Evolutionary conservation across 129 eudicot species (phyloP), one percentile per base, ranked within the genome.

Genomic region (Mikania micrantha): DNA sequence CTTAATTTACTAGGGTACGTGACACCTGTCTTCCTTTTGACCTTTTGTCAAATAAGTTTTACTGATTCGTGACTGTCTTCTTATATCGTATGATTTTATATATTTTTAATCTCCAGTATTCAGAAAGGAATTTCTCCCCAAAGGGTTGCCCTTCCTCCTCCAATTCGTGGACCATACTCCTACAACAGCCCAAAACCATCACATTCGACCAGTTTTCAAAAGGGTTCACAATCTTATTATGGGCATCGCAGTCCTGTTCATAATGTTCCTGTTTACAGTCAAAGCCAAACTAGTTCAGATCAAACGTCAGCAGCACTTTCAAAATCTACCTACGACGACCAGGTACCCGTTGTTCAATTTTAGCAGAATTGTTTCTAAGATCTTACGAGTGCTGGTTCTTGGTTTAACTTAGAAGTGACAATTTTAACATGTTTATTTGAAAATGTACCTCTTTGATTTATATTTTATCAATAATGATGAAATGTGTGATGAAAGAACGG

Each of bases 131-230:
- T 75, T 64, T 66, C 85, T 25, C 79, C 84, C 7, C 76, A 70
- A 16, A 82, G 93, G 73, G 71, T 83, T 39, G 85, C 99, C 31
- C 93, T 86, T 41, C 99, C 99, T 27, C 95, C 99, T 66, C 99
- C 99, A 10, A 73, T 80, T 28, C 70, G 64, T 35, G 79, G 60
- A 34, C 68, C 81, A 57, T 49, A 75, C 12, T 76, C 83, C 9
- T 77, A 70, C 61, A 73, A 76, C 67, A 73, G 64, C 76, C 38
- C 77, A 32, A 84, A 80, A 77, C 63, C 85, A 34, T 83, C 81
- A 25, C 70, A n/a, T 47, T 69, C 83, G n/a, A 29, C 77, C 24
- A 86, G 84, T 74, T 85, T 80, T 45, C 85, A 84, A 70, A 80
- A 66, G 29, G 76, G 80, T 28, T 69, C 88, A 41, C 76, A 76